A percentile compares a stretch with the other conserved stretches of the same genome.
Conservation (phyloP, 768 basidiomycete species). For the Grammothele lineata region DNA sequence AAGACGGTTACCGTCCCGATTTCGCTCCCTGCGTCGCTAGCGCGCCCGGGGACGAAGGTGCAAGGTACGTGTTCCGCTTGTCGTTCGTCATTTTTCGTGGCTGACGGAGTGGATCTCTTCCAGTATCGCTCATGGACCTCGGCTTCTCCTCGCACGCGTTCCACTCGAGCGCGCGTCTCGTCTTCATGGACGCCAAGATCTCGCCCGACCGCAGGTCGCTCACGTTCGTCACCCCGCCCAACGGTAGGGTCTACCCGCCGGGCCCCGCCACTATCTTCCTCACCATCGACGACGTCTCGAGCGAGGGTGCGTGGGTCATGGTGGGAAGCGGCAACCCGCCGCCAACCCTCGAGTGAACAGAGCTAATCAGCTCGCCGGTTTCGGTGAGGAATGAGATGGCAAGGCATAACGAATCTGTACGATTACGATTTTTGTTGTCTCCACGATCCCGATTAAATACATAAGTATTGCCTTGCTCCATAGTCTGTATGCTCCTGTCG, state of each 20-base stretch:
- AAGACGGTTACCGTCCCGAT: constrained; percentile 47
- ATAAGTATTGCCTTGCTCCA: no score
- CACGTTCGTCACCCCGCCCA: constrained; percentile 58
- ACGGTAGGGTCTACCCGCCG: constrained; percentile 66
- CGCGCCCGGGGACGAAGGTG: constrained; percentile 29
- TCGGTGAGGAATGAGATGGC: no score
- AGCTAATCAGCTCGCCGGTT: no score
- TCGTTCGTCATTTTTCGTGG: background rate
- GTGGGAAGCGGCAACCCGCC: constrained; percentile 65
- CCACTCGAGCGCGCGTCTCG: constrained; percentile 70
- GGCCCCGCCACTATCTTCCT: constrained; percentile 76
- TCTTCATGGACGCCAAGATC: constrained; percentile 51
- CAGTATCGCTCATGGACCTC: constrained; percentile 76
- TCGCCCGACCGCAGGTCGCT: constrained; percentile 45
- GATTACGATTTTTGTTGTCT: no score
- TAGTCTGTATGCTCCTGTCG: no score
- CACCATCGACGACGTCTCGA: constrained; percentile 61
- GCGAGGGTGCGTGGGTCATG: constrained; percentile 59
- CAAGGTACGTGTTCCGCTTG: no score
- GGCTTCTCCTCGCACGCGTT: constrained; percentile 75
- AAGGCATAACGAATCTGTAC: no score
- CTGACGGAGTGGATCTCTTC: background rate
- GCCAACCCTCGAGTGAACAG: constrained; percentile 45
- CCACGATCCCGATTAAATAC: no score
- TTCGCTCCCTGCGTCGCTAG: constrained; percentile 32